Base-by-base conservation (phyloP, 257 asterid species). In the Solanum okadae region DNA sequence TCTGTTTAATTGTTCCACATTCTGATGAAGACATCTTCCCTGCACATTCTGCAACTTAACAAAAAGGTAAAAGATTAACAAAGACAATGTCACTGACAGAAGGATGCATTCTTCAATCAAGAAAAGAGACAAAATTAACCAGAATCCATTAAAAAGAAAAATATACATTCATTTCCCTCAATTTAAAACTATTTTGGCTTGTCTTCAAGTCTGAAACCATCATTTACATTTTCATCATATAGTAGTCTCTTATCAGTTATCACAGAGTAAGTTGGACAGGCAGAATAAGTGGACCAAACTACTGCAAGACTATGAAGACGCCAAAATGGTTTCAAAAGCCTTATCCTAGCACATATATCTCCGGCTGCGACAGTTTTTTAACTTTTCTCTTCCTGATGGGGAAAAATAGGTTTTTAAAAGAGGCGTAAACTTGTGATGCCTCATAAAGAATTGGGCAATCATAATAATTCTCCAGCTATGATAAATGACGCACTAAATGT, bases 41-140 rank as follows among this genome's bases (percentile, higher is more conserved):
- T 87, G 78, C 33, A 93, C 93, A 92, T 79, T 91, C 99, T 97
- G 95, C 92, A 93, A 89, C 86, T 76, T 49, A 90, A 29, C 84
- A 44, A 86, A 75, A 79, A 67, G 71, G 31, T 34, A 79, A 31
- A 68, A 16, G 31, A 73, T 31, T 59, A 27, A 40, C 46, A 12
- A 46, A 56, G 18, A 42, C 20, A 35, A 81, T 10, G 27, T 75
- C 61, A 40, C 14, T 67, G 33, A 42, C 49, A 25, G 56, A 83
- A 46, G 20, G 68, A 35, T 29, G 23, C 82, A 11, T n/a, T 65
- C 71, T 65, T n/a, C 71, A 65, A 25, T 59, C 87, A 84, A 84
- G 40, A 61, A 56, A 44, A 79, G 16, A 44, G 85, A 44, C 38
- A 8, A 27, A 56, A 29, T 25, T 22, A 23, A 73, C 29, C 33